Evolutionary conservation across 2,329 filamentous ascomycete species (phyloP).

Genomic region (Dendryphion nanum): DNA sequence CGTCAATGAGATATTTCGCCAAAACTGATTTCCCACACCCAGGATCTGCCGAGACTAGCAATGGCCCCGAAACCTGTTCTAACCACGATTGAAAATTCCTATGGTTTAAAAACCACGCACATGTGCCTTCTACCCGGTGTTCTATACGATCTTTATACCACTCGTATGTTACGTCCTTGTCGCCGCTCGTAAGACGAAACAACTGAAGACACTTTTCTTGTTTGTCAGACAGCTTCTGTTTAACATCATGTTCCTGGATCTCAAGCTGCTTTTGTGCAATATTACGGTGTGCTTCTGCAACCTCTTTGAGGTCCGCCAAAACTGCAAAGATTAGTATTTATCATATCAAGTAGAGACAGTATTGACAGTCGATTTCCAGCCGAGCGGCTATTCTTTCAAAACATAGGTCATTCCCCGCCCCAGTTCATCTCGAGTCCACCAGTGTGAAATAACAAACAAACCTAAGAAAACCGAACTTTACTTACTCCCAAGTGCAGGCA

Average conservation of each 20-base stretch:
- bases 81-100: constrained; percentile 14
- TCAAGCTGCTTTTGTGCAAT: constrained; percentile 12
- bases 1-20: constrained; percentile 15
- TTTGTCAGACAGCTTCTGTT: constrained; percentile 6
- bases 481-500: no score
- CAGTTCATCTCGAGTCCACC: no score
- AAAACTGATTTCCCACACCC: constrained; percentile 22
- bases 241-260: constrained; percentile 11
- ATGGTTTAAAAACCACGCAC: constrained; percentile 18
- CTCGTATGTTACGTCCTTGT: constrained; percentile 16
- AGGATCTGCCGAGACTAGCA: constrained; percentile 20
- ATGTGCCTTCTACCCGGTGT: constrained; percentile 13
- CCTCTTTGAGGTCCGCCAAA: constrained; percentile 10
- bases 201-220: constrained; percentile 19
- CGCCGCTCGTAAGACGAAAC: constrained; percentile 17
- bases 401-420: no score
- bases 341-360: no score
- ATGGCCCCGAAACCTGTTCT: constrained; percentile 12
- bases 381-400: no score
- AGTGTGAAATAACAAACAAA: no score
- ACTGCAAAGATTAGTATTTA: constrained; percentile 9
- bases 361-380: no score
- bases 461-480: no score
- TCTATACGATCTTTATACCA: constrained; percentile 19
- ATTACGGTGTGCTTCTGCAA: constrained; percentile 6